Base-by-base conservation (phyloP, 805 yeast species). In the Candida dajiaensis region DNA sequence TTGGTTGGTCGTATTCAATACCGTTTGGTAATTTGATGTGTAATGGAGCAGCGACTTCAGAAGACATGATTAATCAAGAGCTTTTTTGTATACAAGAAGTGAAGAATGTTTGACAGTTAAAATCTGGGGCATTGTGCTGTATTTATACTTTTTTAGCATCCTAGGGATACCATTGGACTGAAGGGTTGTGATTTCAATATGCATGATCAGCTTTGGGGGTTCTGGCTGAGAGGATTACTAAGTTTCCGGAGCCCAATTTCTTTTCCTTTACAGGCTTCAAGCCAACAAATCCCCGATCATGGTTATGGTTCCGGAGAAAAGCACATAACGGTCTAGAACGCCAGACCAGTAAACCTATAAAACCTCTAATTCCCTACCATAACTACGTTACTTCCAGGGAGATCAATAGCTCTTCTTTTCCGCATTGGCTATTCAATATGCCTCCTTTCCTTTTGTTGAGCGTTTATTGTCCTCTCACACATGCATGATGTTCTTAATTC, bases 1-100 rank as follows among this genome's bases (percentile, higher is more conserved):
- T 76, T 63, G 85, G 81, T 63, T 76, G 81, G 44, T 70, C 70
- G 56, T 78, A 78, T 28, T 69, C 63, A 47, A 68, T 68, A 41
- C 85, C 85, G 58, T 77, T 80, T 48, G 85, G 84, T 49, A 75
- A 67, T 40, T 46, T 47, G 21, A 54, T 42, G 6, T 56, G 40
- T 25, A 43, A 21, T 36, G 56, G 47, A 25, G 47, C 47, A 44
- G 53, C 48, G 23, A 20, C 12, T 19, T 19, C 23, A 20, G 23
- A 19, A n/a, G 39, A 36, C 23, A 19, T 19, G 23, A 36, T 19
- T 36, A 13, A 19, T 19, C 22, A 20, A 31, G 36, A 4, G 15
- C 40, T 33, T 20, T 16, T 15, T 6, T 8, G 3, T n/a, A 26
- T 16, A 15, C 11, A 12, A 36, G 19, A 15, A 26, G 37, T 6